These are phyloP conservation scores for Sedum album DNA, from an alignment of 164 flowering plant species.

Conservation along the genomic window DNA sequence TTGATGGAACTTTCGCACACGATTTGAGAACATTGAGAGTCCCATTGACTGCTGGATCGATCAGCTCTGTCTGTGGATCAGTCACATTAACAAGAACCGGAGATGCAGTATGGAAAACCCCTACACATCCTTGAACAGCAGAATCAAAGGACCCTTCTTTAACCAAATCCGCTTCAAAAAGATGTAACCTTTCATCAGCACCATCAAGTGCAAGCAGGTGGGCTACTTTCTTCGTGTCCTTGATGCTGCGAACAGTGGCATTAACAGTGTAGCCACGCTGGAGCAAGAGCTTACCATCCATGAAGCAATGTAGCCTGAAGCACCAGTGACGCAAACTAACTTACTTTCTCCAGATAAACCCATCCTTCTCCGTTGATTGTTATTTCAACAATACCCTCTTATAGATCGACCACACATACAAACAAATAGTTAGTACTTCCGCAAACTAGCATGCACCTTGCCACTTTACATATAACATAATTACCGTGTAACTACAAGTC, in stretches of 20 bases:
- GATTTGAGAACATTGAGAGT: conserved; percentile 42
- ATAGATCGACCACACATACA: no score
- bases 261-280: conserved; percentile 8
- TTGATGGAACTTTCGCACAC: conserved; percentile 28
- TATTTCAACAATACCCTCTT: no score
- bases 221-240: conserved; percentile 8
- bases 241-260: conserved; percentile 7
- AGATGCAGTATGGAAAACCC: conserved; percentile 18
- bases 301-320: conserved; percentile 10
- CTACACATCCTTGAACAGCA: conserved; percentile 11
- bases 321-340: conserved; percentile 10
- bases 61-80: conserved; percentile 26
- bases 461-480: no score
- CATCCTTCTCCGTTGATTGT: not conserved
- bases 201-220: conserved; percentile 15
- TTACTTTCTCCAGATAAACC: not conserved
- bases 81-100: conserved; percentile 1
- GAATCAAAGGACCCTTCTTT: conserved; percentile 19
- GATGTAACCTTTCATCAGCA: conserved; percentile 13
- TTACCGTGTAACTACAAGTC: no score
- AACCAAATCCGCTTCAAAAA: conserved; percentile 13
- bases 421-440: no score
- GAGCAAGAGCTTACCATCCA: conserved; percentile 11
- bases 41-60: conserved; percentile 52
- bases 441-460: no score